These are phyloP conservation scores for Cladosporium sp. DNA, from an alignment of 2,329 filamentous ascomycete species.

Conservation along the genomic window DNA sequence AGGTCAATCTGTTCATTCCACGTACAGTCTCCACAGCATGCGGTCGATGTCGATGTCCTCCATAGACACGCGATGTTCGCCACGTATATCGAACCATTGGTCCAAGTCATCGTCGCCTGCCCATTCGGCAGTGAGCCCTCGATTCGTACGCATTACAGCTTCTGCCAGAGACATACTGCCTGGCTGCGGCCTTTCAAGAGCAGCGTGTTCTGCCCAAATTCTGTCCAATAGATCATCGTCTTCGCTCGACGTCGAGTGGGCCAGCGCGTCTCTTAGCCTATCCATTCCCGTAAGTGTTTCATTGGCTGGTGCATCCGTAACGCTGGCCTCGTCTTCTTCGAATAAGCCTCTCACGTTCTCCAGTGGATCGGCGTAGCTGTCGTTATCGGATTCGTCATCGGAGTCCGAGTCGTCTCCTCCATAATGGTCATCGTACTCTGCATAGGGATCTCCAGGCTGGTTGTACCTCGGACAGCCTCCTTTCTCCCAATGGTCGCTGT, in stretches of 20 bases:
- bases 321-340: background rate
- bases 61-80: background rate
- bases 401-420: background rate
- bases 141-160: background rate
- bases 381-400: background rate
- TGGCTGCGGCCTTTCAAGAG: no score
- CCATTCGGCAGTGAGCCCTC: background rate
- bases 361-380: background rate
- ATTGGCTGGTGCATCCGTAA: no score
- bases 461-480: constrained; percentile 12
- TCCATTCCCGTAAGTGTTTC: no score
- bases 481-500: constrained; percentile 7
- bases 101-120: background rate
- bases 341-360: constrained; percentile 1
- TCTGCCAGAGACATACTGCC: background rate
- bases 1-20: background rate
- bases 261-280: no score
- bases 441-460: background rate
- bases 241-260: no score
- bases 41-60: constrained; percentile 1
- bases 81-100: no score
- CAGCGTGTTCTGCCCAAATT: background rate
- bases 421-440: background rate
- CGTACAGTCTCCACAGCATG: background rate
- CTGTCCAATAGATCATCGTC: background rate